Conservation (phyloP, 805 yeast genomes). For the Kodamaea nitidulidarum region DNA sequence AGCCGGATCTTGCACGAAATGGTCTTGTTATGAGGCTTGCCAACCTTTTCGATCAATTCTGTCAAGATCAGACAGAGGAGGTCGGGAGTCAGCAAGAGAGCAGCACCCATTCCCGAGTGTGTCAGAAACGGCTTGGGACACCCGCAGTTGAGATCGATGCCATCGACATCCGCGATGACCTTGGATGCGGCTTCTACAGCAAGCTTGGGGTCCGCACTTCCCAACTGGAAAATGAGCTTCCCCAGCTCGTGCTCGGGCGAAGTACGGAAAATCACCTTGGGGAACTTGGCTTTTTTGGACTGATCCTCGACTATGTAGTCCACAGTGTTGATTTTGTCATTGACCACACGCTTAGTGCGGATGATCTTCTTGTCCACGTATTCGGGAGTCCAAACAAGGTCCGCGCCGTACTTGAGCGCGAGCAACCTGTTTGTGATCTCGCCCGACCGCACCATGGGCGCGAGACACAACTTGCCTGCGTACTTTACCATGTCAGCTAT, state of each 20-base stretch:
- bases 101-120: slow-evolving; percentile 98
- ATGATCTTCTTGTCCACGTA: slow-evolving; percentile 82
- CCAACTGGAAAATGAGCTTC: slow-evolving; percentile 81
- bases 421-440: slow-evolving; percentile 86
- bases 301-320: slow-evolving; percentile 45
- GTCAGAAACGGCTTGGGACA: slow-evolving; percentile 95
- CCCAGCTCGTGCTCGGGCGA: slow-evolving; percentile 57
- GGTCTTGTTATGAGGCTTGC: slow-evolving; percentile 69
- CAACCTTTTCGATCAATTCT: slow-evolving; percentile 73
- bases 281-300: slow-evolving; percentile 42
- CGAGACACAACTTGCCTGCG: slow-evolving; percentile 76
- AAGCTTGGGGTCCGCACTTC: slow-evolving; percentile 75
- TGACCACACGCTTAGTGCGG: slow-evolving; percentile 61
- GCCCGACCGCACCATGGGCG: slow-evolving; percentile 97
- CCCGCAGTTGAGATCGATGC: slow-evolving; percentile 92
- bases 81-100: slow-evolving; percentile 78
- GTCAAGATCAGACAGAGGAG: slow-evolving; percentile 63
- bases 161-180: slow-evolving; percentile 83
- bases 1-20: slow-evolving; percentile 89
- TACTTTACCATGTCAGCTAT: slow-evolving; percentile 39
- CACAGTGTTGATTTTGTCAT: slow-evolving; percentile 52
- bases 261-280: slow-evolving; percentile 70
- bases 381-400: slow-evolving; percentile 93
- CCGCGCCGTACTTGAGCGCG: slow-evolving; percentile 83
- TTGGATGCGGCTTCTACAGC: slow-evolving; percentile 86